Evolutionary conservation across 805 yeast species (phyloP).

Genomic region (Saccharomycopsis microspora): DNA sequence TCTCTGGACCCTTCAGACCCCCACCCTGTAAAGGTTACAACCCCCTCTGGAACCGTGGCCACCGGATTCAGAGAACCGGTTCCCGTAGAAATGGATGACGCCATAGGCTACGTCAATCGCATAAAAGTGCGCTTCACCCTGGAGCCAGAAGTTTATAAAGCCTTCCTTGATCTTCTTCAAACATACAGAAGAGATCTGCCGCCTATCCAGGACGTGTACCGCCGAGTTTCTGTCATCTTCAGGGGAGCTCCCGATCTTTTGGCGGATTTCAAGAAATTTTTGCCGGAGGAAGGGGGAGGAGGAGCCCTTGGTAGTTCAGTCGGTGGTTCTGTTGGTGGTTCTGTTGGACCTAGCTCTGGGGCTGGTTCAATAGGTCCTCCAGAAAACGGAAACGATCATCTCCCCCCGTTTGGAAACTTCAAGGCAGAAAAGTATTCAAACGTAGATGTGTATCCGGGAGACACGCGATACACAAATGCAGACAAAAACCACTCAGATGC

Average conservation of each 20-base stretch:
- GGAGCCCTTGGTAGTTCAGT: no score
- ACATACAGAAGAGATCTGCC: constrained; percentile 94
- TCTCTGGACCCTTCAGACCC: constrained; percentile 83
- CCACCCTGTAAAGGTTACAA: constrained; percentile 84
- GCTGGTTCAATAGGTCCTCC: not conserved
- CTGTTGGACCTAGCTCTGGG: no score
- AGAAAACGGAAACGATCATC: not conserved
- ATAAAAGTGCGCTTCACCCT: constrained; percentile 87
- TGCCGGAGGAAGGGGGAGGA: constrained; percentile 50
- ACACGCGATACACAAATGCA: no score
- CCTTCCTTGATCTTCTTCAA: constrained; percentile 87
- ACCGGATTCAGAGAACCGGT: not conserved
- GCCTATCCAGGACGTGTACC: constrained; percentile 90
- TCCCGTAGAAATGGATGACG: constrained; percentile 85
- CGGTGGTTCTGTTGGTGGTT: no score
- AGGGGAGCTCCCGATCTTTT: constrained; percentile 88
- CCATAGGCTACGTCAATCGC: constrained; percentile 91
- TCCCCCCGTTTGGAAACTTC: constrained; percentile 7
- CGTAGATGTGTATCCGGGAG: no score
- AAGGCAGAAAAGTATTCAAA: not conserved
- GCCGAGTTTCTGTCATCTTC: constrained; percentile 81
- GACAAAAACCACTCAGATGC: no score
- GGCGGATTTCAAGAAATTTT: constrained; percentile 89
- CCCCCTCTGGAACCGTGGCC: constrained; percentile 37
- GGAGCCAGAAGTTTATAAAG: constrained; percentile 94